These are phyloP conservation scores for Diplodia mutila DNA, from an alignment of 2,329 filamentous ascomycete genomes.

Conservation along the genomic window DNA sequence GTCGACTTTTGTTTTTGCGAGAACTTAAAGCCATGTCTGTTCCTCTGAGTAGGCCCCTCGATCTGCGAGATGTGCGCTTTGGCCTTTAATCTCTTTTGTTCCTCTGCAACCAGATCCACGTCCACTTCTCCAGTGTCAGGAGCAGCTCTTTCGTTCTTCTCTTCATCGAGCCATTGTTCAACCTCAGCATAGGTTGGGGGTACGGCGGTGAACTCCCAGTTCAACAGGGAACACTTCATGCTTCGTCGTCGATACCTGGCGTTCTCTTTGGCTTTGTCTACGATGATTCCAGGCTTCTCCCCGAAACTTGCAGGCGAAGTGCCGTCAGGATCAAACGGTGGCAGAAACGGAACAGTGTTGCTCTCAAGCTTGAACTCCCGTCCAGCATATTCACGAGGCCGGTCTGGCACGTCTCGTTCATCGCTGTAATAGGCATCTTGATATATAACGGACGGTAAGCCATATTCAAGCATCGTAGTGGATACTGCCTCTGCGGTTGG, in stretches of 20 bases:
- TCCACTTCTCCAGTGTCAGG: slow-evolving; percentile 26
- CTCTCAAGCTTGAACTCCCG: slow-evolving; percentile 80
- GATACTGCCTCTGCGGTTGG: slow-evolving; percentile 53
- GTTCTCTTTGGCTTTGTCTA: slow-evolving; percentile 59
- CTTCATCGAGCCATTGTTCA: slow-evolving; percentile 62
- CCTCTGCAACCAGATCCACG: slow-evolving; percentile 5
- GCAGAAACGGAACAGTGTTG: slow-evolving; percentile 76
- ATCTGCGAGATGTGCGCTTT: slow-evolving; percentile 73
- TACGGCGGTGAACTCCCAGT: slow-evolving; percentile 75
- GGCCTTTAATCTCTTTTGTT: slow-evolving; percentile 28
- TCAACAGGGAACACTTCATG: slow-evolving; percentile 62
- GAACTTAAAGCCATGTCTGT: slow-evolving; percentile 82
- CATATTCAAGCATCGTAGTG: slow-evolving; percentile 60
- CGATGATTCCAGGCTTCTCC: slow-evolving; percentile 50
- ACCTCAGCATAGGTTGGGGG: slow-evolving; percentile 77
- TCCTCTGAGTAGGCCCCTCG: slow-evolving; percentile 82
- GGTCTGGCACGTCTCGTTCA: slow-evolving; percentile 79
- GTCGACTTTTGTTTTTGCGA: slow-evolving; percentile 75
- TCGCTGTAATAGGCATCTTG: slow-evolving; percentile 85
- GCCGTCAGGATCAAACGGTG: slow-evolving; percentile 71
- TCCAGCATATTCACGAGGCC: slow-evolving; percentile 81
- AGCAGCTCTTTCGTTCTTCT: slow-evolving; percentile 22
- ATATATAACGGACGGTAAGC: slow-evolving; percentile 72
- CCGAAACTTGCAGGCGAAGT: slow-evolving; percentile 61
- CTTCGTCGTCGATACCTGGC: slow-evolving; percentile 57